Evolutionary conservation across 73 alveolate species (phyloP).

Genomic region (Paramecium sonneborni): DNA sequence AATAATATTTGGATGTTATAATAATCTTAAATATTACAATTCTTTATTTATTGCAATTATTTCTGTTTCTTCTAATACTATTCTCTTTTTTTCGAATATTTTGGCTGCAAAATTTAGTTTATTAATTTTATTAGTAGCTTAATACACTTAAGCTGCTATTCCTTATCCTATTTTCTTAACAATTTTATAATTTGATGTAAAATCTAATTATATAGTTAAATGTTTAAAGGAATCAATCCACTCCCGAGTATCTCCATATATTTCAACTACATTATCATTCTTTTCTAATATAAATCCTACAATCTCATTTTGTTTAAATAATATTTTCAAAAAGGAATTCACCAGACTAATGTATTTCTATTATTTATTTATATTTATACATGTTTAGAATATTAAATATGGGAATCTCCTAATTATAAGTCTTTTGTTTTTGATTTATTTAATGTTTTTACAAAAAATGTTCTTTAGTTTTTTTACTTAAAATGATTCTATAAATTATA

Average conservation of each 20-base stretch:
- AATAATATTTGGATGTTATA: background rate
- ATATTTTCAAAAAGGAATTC: background rate
- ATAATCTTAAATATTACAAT: background rate
- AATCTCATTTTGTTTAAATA: background rate
- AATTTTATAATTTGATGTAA: background rate
- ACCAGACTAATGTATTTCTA: background rate
- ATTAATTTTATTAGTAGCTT: background rate
- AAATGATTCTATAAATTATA: background rate
- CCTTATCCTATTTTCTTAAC: background rate
- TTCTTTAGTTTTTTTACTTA: background rate
- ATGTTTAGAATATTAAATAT: background rate
- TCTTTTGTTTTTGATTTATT: background rate
- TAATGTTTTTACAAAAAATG: background rate
- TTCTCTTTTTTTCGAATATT: background rate
- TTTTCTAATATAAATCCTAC: background rate
- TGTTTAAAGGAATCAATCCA: background rate
- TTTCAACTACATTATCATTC: background rate
- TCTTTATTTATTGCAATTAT: background rate
- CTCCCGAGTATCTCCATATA: background rate
- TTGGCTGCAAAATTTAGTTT: background rate
- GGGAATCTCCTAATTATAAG: background rate
- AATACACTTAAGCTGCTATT: background rate
- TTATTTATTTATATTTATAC: background rate
- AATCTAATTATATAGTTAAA: background rate
- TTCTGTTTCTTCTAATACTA: background rate